Percentiles rank a stretch among this genome's conserved stretches.
phyloP scores from a whole-genome alignment of 78 protist genomes.

The Tieghemostelium lacteum region DNA sequence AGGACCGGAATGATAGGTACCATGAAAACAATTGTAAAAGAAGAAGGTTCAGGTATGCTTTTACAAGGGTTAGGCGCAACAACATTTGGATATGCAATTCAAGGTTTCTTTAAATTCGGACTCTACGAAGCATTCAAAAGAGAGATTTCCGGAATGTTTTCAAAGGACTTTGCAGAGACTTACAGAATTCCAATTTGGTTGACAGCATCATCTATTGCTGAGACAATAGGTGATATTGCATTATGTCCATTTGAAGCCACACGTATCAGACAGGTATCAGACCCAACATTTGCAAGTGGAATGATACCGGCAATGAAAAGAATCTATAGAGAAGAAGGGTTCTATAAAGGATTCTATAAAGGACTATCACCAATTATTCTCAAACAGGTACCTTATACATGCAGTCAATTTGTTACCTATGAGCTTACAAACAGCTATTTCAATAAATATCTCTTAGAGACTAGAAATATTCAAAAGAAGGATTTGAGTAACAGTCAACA shows the following conservation, averaged over 20 bases:
- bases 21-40: conserved; percentile 54
- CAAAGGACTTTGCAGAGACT: conserved; percentile 82
- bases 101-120: conserved; percentile 92
- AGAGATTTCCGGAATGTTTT: conserved; percentile 57
- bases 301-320: conserved; percentile 21
- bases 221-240: conserved; percentile 90
- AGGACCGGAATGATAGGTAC: conserved; percentile 55
- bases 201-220: conserved; percentile 88
- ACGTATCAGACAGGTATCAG: conserved; percentile 72
- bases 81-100: conserved; percentile 87
- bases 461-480: conserved; percentile 1
- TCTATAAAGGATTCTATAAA: conserved; percentile 58
- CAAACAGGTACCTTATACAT: conserved; percentile 96
- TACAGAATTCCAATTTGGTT: conserved; percentile 81
- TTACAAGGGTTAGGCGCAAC: conserved; percentile 80
- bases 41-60: conserved; percentile 83
- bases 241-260: conserved; percentile 90
- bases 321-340: conserved; percentile 40
- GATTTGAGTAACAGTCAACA: conserved; percentile 56
- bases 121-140: conserved; percentile 91
- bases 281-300: conserved; percentile 67
- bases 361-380: conserved; percentile 87
- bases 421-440: conserved; percentile 80
- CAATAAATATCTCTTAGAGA: conserved; percentile 10
- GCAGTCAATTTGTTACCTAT: conserved; percentile 84